Conservation (phyloP, 2,329 filamentous ascomycete genomes). For the Monosporascus ibericus region DNA sequence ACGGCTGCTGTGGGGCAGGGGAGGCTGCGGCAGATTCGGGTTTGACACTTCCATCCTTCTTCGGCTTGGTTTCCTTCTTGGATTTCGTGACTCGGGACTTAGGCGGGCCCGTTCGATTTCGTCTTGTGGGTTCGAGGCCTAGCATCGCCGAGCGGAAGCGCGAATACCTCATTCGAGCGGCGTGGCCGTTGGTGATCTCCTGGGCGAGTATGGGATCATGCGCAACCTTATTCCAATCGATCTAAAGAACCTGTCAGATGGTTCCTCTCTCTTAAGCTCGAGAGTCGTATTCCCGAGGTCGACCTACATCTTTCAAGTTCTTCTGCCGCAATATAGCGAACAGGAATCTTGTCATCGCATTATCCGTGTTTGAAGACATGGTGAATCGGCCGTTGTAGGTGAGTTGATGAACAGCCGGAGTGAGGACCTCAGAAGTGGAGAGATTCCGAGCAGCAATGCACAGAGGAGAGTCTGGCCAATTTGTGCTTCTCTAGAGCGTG, state of each 20-base stretch:
- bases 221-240: conserved; percentile 55
- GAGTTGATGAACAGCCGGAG: conserved; percentile 4
- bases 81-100: conserved; percentile 42
- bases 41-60: conserved; percentile 34
- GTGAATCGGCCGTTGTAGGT: conserved; percentile 13
- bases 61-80: conserved; percentile 32
- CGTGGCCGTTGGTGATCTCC: conserved; percentile 54
- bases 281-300: no score
- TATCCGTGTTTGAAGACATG: conserved; percentile 52
- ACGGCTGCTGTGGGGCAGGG: conserved; percentile 13
- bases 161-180: conserved; percentile 54
- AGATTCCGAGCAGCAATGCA: conserved; percentile 22
- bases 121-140: conserved; percentile 41
- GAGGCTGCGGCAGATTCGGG: conserved; percentile 25
- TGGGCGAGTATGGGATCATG: conserved; percentile 46
- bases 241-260: conserved; percentile 32
- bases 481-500: conserved; percentile 12
- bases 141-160: conserved; percentile 44
- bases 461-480: conserved; percentile 15
- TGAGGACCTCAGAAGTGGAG: conserved; percentile 9
- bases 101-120: conserved; percentile 32
- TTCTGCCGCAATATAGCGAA: conserved; percentile 56
- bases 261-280: not conserved
- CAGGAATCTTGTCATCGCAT: conserved; percentile 50
- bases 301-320: conserved; percentile 53